These are phyloP conservation scores for Arthrobotrys megalospora DNA, from an alignment of 2,329 filamentous ascomycete genomes.

Conservation along the genomic window DNA sequence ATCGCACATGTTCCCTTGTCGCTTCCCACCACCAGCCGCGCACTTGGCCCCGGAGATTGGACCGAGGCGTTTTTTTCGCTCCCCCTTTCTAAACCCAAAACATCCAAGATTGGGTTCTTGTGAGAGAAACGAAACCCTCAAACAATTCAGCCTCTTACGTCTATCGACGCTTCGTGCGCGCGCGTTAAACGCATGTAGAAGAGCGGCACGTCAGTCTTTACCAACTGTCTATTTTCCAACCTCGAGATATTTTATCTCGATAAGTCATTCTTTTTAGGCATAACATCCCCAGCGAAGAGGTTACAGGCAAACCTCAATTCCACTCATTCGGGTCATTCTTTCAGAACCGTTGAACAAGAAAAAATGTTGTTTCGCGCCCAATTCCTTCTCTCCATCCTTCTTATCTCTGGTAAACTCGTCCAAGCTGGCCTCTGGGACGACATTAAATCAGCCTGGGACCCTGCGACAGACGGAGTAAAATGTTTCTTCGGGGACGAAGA, in stretches of 20 bases:
- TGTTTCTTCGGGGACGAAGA: slow-evolving; percentile 53
- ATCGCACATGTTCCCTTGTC: slow-evolving; percentile 6
- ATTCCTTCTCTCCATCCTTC: slow-evolving; percentile 43
- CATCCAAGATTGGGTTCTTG: slow-evolving; percentile 11
- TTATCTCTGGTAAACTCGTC: slow-evolving; percentile 24
- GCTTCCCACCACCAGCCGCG: slow-evolving; percentile 41
- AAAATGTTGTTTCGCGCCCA: slow-evolving; percentile 42
- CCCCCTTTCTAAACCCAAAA: slow-evolving; percentile 45
- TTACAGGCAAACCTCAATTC: slow-evolving; percentile 18
- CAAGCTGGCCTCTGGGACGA: slow-evolving; percentile 32
- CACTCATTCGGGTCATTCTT: slow-evolving; percentile 6
- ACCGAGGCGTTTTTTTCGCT: slow-evolving; percentile 32
- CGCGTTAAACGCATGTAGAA: slow-evolving; percentile 36
- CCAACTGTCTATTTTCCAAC: slow-evolving; percentile 12
- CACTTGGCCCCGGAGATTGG: slow-evolving; percentile 22
- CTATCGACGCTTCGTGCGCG: slow-evolving; percentile 27
- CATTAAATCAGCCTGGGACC: slow-evolving; percentile 35
- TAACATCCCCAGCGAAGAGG: not conserved
- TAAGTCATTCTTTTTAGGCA: slow-evolving; percentile 16
- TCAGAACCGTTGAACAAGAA: not conserved
- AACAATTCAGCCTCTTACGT: slow-evolving; percentile 28
- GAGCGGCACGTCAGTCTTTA: slow-evolving; percentile 10
- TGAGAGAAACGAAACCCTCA: slow-evolving; percentile 11
- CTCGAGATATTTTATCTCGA: slow-evolving; percentile 30
- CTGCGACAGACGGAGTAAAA: slow-evolving; percentile 45